These are phyloP conservation scores for Salvia sclarea DNA, from an alignment of 305 asterid species.

Conservation along the genomic window DNA sequence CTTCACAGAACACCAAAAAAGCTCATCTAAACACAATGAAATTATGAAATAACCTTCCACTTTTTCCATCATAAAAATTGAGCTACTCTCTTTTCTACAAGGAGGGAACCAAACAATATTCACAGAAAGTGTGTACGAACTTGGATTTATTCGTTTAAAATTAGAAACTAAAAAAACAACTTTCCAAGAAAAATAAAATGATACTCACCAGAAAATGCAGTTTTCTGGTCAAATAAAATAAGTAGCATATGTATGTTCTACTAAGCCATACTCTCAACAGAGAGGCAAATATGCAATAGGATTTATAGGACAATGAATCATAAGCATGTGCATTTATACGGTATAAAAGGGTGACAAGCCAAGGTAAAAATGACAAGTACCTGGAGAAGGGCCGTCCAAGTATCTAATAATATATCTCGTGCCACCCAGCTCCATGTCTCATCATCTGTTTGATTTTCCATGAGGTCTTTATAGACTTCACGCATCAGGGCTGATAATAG, in stretches of 20 bases:
- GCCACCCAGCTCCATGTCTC: slow-evolving; percentile 99
- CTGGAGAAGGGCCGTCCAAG: slow-evolving; percentile 86
- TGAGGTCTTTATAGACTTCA: slow-evolving; percentile 76
- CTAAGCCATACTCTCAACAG: slow-evolving; percentile 19
- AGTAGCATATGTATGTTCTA: slow-evolving; percentile 4
- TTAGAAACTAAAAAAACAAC: neutral
- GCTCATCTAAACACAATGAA: neutral
- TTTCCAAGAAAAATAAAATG: slow-evolving; percentile 4
- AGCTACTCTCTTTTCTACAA: slow-evolving; percentile 2
- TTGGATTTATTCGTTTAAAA: slow-evolving; percentile 22
- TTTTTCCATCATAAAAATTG: slow-evolving; percentile 18
- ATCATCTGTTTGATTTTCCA: slow-evolving; percentile 66
- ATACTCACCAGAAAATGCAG: neutral
- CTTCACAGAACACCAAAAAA: neutral
- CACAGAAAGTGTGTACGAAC: slow-evolving; percentile 6
- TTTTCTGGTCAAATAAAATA: slow-evolving; percentile 23
- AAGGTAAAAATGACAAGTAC: slow-evolving; percentile 44
- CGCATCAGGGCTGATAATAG: slow-evolving; percentile 74
- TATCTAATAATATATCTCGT: slow-evolving; percentile 89
- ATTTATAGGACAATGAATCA: slow-evolving; percentile 8
- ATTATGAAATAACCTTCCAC: neutral
- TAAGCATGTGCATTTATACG: slow-evolving; percentile 17
- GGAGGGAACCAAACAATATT: slow-evolving; percentile 5
- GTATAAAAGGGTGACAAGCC: slow-evolving; percentile 20
- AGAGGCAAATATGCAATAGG: slow-evolving; percentile 1